Evolutionary conservation across 805 yeast species (phyloP).

Genomic region (Scheffersomyces stipitis): DNA sequence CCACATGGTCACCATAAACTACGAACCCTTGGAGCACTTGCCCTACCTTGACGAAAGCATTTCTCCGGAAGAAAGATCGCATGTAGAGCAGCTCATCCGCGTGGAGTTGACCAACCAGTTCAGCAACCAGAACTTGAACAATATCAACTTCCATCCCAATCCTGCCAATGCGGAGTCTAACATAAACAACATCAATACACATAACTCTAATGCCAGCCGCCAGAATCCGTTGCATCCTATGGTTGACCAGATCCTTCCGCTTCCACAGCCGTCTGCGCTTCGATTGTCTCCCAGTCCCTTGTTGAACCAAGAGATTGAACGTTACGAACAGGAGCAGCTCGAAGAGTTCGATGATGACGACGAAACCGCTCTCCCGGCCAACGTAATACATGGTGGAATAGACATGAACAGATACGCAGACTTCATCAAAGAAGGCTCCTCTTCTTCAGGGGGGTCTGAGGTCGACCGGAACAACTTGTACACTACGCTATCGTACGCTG

Average conservation of each 20-base stretch:
- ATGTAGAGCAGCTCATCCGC: slow-evolving; percentile 34
- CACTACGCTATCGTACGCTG: slow-evolving; percentile 40
- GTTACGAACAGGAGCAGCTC: slow-evolving; percentile 27
- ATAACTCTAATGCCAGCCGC: background rate
- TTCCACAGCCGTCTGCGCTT: slow-evolving; percentile 7
- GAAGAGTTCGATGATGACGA: slow-evolving; percentile 18
- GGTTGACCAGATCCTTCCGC: slow-evolving; percentile 16
- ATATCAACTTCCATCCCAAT: slow-evolving; percentile 1
- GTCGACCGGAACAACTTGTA: slow-evolving; percentile 23
- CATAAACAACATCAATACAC: slow-evolving; percentile 3
- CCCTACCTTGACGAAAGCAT: slow-evolving; percentile 38
- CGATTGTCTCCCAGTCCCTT: slow-evolving; percentile 10
- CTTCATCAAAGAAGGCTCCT: slow-evolving; percentile 6
- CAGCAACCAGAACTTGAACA: slow-evolving; percentile 28
- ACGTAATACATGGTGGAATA: slow-evolving; percentile 27
- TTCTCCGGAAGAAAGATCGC: slow-evolving; percentile 33
- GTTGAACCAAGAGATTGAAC: slow-evolving; percentile 12
- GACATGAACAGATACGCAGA: slow-evolving; percentile 26
- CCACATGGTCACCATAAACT: slow-evolving; percentile 21
- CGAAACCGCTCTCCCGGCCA: slow-evolving; percentile 14
- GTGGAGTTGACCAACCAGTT: slow-evolving; percentile 21
- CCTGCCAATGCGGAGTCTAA: background rate
- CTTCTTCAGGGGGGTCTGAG: slow-evolving; percentile 15
- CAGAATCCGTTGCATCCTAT: slow-evolving; percentile 12
- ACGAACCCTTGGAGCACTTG: slow-evolving; percentile 38